Evolutionary conservation across 2,329 filamentous ascomycete genomes (phyloP).

Genomic region (Daldinia sp.): DNA sequence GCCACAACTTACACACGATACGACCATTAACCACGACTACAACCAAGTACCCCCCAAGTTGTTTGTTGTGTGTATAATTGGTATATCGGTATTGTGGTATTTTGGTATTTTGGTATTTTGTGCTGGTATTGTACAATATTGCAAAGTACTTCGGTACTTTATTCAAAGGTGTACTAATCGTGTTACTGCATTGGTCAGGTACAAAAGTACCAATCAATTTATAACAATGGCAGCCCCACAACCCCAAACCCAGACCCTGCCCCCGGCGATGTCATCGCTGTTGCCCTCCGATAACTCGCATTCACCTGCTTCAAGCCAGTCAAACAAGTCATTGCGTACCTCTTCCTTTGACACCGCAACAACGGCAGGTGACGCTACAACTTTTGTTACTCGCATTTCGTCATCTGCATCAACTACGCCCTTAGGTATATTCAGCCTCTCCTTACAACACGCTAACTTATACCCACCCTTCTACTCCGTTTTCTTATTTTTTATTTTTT

Average conservation of each 20-base stretch:
- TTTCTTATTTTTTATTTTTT: background rate
- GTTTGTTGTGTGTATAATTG: too few species aligned
- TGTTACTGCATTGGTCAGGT: background rate
- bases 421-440: slow-evolving; percentile 33
- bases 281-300: slow-evolving; percentile 13
- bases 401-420: slow-evolving; percentile 21
- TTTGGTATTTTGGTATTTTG: too few species aligned
- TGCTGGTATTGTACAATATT: background rate
- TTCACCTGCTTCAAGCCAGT: slow-evolving; percentile 22
- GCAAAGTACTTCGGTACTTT: too few species aligned
- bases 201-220: slow-evolving; percentile 30
- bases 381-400: slow-evolving; percentile 26
- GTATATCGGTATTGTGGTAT: too few species aligned
- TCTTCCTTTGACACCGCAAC: slow-evolving; percentile 13
- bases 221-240: slow-evolving; percentile 37
- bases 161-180: too few species aligned
- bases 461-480: background rate
- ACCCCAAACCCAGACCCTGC: slow-evolving; percentile 22
- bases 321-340: slow-evolving; percentile 18
- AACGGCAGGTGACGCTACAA: slow-evolving; percentile 6
- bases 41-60: background rate
- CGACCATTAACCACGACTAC: background rate
- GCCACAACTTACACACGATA: background rate
- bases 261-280: slow-evolving; percentile 37
- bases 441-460: slow-evolving; percentile 13